phyloP scores from a whole-genome alignment of 805 yeast genomes.

The Cyberlindnera xishuangbannaensis region DNA sequence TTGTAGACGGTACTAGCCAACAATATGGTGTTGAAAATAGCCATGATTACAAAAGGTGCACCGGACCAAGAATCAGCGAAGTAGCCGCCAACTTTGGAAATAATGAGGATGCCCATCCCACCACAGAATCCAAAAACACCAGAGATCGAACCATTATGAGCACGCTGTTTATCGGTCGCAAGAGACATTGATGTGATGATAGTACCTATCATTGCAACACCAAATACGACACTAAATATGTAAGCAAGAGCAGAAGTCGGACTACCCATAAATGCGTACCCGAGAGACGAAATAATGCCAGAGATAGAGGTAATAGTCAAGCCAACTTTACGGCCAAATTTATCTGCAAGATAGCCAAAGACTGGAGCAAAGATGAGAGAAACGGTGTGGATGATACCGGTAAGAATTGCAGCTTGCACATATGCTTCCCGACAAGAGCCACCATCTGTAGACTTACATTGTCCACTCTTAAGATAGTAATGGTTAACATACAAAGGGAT shows the following conservation, averaged over 20 bases:
- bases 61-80: slow-evolving; percentile 52
- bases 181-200: slow-evolving; percentile 61
- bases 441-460: slow-evolving; percentile 36
- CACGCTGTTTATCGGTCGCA: slow-evolving; percentile 39
- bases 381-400: slow-evolving; percentile 59
- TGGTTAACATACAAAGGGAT: slow-evolving; percentile 59
- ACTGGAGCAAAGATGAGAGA: slow-evolving; percentile 58
- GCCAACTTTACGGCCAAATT: slow-evolving; percentile 30
- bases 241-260: slow-evolving; percentile 33
- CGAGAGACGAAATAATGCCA: slow-evolving; percentile 40
- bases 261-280: slow-evolving; percentile 26
- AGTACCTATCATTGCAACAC: slow-evolving; percentile 56
- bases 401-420: slow-evolving; percentile 57
- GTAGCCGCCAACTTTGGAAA: slow-evolving; percentile 57
- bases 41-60: slow-evolving; percentile 54
- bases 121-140: slow-evolving; percentile 68
- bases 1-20: slow-evolving; percentile 16
- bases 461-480: slow-evolving; percentile 45
- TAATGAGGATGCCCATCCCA: slow-evolving; percentile 57
- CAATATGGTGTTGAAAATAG: slow-evolving; percentile 32
- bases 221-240: slow-evolving; percentile 41
- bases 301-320: slow-evolving; percentile 34
- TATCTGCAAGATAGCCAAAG: slow-evolving; percentile 56
- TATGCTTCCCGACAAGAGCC: slow-evolving; percentile 56
- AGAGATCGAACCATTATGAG: slow-evolving; percentile 55